Base-by-base conservation (phyloP, 1,284 basidiomycete genomes). In the Grifola frondosa region DNA sequence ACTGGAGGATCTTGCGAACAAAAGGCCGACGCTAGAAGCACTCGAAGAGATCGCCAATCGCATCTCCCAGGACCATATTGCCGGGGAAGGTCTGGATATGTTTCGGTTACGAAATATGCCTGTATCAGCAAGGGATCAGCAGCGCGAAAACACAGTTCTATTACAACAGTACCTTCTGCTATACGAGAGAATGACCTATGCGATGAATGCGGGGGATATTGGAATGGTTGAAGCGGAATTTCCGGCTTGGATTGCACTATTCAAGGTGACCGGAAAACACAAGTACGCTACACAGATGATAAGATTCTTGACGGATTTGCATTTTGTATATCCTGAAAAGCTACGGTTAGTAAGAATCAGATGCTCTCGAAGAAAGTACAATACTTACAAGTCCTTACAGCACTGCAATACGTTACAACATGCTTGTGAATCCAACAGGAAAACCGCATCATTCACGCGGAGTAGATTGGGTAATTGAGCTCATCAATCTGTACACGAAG, bases 131-230 rank as follows among this genome's bases (percentile, higher is more conserved):
- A 53, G 59, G 3, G 68, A 72, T 40, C 15, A 54, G 21, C 52
- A 59, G 8, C 30, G 37, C 3, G 66, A 69, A 40, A 70, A 71
- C 30, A 44, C 49, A 0, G 22, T 62, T 0, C 40, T 69, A 0
- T 37, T 37, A 5, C 43, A 65, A 0, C 45, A 63, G 19, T 56
- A 67, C 23, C 57, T 63, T 17, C 45, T 69, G 0, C 52, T 68
- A 0, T 66, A 69, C 32, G 57, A 65, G 29, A 64, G 68, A 29
- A 41, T 66, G 0, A 46, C 53, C 2, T 56, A 61, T 38, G 59
- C 65, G 0, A 53, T 67, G 53, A 66, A 67, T 28, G 29, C 46
- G 2, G 66, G 70, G 0, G 68, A 70, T 35, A 66, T 73, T 42
- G 65, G 67, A 0, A 56, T 58, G 0, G 39, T 70, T 1, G 64